Evolutionary conservation across 2,329 filamentous ascomycete genomes (phyloP).

Genomic region (Sclerotinia glacialis): DNA sequence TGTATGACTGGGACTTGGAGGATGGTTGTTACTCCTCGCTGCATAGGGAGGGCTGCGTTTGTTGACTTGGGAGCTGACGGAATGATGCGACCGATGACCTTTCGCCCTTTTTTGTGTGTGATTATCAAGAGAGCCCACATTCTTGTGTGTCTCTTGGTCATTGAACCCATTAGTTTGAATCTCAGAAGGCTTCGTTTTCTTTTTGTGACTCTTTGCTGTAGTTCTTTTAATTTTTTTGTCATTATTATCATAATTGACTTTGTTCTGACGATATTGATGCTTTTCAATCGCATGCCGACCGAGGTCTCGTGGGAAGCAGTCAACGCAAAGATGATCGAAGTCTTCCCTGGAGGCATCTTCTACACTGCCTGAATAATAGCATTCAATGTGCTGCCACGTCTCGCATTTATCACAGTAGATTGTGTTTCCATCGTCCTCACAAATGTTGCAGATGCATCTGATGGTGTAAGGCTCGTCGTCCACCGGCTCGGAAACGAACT

Average conservation of each 20-base stretch:
- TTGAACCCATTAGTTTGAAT: conserved; percentile 66
- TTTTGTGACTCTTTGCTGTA: conserved; percentile 79
- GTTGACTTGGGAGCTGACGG: conserved; percentile 62
- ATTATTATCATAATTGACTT: conserved; percentile 45
- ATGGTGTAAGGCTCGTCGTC: conserved; percentile 88
- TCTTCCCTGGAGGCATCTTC: conserved; percentile 68
- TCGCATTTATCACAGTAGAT: conserved; percentile 95
- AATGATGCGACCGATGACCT: conserved; percentile 76
- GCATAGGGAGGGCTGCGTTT: conserved; percentile 65
- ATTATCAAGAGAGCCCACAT: conserved; percentile 46
- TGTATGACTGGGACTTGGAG: conserved; percentile 74
- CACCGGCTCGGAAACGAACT: conserved; percentile 46
- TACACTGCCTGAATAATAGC: conserved; percentile 79
- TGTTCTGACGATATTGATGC: conserved; percentile 60
- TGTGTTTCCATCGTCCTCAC: conserved; percentile 95
- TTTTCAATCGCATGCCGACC: conserved; percentile 70
- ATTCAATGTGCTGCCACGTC: conserved; percentile 97
- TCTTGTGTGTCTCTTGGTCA: conserved; percentile 51
- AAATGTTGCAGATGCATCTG: conserved; percentile 93
- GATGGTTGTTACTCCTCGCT: conserved; percentile 55
- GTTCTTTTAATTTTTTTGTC: conserved; percentile 74
- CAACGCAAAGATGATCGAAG: conserved; percentile 81
- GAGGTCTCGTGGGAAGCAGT: conserved; percentile 76
- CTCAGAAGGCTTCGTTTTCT: conserved; percentile 73
- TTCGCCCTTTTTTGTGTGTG: conserved; percentile 75